Conservation (phyloP, 1,284 basidiomycete species). For the Marasmius sp. region DNA sequence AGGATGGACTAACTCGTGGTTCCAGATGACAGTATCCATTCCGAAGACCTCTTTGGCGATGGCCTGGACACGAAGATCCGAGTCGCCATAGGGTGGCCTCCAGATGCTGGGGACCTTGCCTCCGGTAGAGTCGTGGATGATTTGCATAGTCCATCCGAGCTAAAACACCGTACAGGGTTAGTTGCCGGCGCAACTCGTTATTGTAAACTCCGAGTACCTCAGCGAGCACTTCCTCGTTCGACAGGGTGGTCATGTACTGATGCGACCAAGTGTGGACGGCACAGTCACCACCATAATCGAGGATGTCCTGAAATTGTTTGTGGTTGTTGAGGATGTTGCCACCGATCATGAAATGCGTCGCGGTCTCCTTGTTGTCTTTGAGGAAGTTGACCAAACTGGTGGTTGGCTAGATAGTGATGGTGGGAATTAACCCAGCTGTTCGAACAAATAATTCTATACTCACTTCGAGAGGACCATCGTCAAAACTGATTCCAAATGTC, state of each 20-base stretch:
- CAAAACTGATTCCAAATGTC: slow-evolving; percentile 62
- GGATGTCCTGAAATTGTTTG: slow-evolving; percentile 52
- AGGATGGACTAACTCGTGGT: slow-evolving; percentile 59
- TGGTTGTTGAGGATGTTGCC: slow-evolving; percentile 62
- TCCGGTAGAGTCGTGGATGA: slow-evolving; percentile 81
- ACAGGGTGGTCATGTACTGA: slow-evolving; percentile 77
- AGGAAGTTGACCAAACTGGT: slow-evolving; percentile 44
- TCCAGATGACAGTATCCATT: slow-evolving; percentile 75
- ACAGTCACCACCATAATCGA: slow-evolving; percentile 60
- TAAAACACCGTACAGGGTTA: slow-evolving; percentile 16
- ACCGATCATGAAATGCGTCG: slow-evolving; percentile 87
- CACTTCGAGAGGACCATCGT: slow-evolving; percentile 76
- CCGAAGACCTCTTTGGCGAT: slow-evolving; percentile 76
- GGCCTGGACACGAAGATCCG: slow-evolving; percentile 69
- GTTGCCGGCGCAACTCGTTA: background rate
- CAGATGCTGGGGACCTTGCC: slow-evolving; percentile 72
- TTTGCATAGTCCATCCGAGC: slow-evolving; percentile 81
- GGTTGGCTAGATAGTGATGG: background rate
- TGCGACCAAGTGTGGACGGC: slow-evolving; percentile 83
- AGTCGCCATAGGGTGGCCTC: slow-evolving; percentile 80
- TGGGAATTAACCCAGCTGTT: background rate
- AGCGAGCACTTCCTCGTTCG: slow-evolving; percentile 68
- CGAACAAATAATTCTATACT: slow-evolving; percentile 18
- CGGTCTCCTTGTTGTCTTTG: slow-evolving; percentile 50
- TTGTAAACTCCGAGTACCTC: slow-evolving; percentile 36